These are phyloP conservation scores for Nidularia sp. DNA, from an alignment of 768 basidiomycete species.

Conservation along the genomic window DNA sequence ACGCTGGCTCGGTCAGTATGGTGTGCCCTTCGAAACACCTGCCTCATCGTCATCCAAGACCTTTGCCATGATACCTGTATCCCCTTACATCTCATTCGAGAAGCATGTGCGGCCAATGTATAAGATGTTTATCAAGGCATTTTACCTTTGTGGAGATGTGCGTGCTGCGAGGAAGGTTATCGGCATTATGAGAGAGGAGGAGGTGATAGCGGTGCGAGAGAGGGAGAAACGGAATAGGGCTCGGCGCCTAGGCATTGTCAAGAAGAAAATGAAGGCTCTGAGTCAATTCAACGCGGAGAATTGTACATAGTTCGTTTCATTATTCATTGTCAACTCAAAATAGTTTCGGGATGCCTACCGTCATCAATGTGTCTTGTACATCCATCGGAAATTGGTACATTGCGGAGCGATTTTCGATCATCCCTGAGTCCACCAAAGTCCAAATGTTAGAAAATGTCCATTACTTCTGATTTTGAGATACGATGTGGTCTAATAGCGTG, in stretches of 20 bases:
- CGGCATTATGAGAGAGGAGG: slow-evolving; percentile 49
- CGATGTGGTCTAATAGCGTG: no score
- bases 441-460: no score
- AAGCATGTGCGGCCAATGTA: slow-evolving; percentile 66
- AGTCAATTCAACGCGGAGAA: no score
- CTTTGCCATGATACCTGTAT: slow-evolving; percentile 30
- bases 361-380: no score
- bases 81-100: slow-evolving; percentile 45
- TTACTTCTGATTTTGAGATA: no score
- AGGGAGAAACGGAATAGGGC: slow-evolving; percentile 26
- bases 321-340: no score
- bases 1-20: slow-evolving; percentile 18
- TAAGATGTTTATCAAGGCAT: slow-evolving; percentile 68
- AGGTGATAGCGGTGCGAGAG: slow-evolving; percentile 17
- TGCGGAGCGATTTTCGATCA: no score
- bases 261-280: slow-evolving; percentile 13
- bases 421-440: no score
- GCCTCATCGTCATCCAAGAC: slow-evolving; percentile 6
- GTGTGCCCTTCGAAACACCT: slow-evolving; percentile 43
- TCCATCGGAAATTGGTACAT: no score
- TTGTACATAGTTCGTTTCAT: no score
- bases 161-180: slow-evolving; percentile 49
- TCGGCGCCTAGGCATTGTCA: slow-evolving; percentile 24
- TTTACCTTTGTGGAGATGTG: slow-evolving; percentile 51
- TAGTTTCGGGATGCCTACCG: no score